These are phyloP conservation scores for Colletotrichum orchidophilum DNA, from an alignment of 2,329 filamentous ascomycete species.

Conservation along the genomic window DNA sequence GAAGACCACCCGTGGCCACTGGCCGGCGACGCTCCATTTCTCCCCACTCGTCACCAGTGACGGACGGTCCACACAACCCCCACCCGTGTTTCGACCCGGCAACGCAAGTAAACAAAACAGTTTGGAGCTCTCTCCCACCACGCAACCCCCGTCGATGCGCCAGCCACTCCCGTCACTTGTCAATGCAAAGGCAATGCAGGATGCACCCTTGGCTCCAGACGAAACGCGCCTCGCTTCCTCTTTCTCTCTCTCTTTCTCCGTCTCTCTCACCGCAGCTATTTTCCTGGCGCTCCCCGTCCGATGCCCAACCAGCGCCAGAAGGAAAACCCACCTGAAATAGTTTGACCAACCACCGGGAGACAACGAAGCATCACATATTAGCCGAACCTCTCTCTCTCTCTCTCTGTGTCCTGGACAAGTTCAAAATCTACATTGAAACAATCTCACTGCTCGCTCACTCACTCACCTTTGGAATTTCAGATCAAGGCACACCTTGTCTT, in stretches of 20 bases:
- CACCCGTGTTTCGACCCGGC: conserved; percentile 9
- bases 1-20: too few relatives aligned
- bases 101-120: conserved; percentile 30
- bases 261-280: not conserved
- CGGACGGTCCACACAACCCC: not conserved
- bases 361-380: conserved; percentile 30
- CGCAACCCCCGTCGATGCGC: not conserved
- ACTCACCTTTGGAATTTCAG: too few relatives aligned
- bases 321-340: not conserved
- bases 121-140: not conserved
- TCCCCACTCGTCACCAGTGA: not conserved
- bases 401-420: not conserved
- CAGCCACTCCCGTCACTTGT: conserved; percentile 31
- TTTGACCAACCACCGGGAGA: conserved; percentile 32
- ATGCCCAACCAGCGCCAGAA: conserved; percentile 4
- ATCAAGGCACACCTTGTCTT: conserved; percentile 1
- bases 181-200: conserved; percentile 19
- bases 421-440: not conserved
- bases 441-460: not conserved
- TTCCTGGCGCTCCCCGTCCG: not conserved
- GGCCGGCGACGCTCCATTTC: not conserved
- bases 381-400: conserved; percentile 1
- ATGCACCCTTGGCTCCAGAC: not conserved
- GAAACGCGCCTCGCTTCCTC: not conserved
- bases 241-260: too few relatives aligned